phyloP scores from a whole-genome alignment of 1,284 basidiomycete species.

The Laetiporus sulphureus region DNA sequence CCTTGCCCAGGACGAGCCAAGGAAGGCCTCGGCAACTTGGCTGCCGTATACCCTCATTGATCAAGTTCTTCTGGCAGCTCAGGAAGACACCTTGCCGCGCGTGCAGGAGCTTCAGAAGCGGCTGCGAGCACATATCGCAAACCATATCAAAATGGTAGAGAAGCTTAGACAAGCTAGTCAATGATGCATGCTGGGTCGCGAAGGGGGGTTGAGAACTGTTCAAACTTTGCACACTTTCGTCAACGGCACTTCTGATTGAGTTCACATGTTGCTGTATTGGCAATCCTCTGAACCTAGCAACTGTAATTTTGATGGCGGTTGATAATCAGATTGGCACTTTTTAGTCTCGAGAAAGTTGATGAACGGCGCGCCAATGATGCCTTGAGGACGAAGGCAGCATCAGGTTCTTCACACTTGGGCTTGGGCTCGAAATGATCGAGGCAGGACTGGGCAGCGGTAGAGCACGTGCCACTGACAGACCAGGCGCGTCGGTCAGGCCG shows the following conservation, averaged over 20 bases:
- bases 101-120: slow-evolving; percentile 35
- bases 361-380: no score
- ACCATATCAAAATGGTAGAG: slow-evolving; percentile 57
- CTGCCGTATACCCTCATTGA: slow-evolving; percentile 85
- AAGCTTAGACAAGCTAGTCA: slow-evolving; percentile 36
- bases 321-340: no score
- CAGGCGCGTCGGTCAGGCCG: slow-evolving; percentile 14
- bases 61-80: slow-evolving; percentile 70
- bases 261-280: no score
- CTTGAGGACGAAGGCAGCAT: no score
- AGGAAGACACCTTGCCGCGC: slow-evolving; percentile 42
- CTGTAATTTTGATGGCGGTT: no score
- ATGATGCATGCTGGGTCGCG: slow-evolving; percentile 5
- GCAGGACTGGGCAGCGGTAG: no score
- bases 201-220: neutral
- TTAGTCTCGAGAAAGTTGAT: no score
- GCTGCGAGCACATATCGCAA: slow-evolving; percentile 51
- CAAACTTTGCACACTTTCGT: no score
- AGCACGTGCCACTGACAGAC: slow-evolving; percentile 9
- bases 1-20: slow-evolving; percentile 48
- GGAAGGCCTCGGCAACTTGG: slow-evolving; percentile 60
- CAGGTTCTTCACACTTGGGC: no score
- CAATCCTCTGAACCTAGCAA: no score
- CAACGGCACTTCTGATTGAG: no score
- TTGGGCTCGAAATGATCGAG: no score